Base-by-base conservation (phyloP, 1,139 yeast species). In the Geotrichum aggregatum region DNA sequence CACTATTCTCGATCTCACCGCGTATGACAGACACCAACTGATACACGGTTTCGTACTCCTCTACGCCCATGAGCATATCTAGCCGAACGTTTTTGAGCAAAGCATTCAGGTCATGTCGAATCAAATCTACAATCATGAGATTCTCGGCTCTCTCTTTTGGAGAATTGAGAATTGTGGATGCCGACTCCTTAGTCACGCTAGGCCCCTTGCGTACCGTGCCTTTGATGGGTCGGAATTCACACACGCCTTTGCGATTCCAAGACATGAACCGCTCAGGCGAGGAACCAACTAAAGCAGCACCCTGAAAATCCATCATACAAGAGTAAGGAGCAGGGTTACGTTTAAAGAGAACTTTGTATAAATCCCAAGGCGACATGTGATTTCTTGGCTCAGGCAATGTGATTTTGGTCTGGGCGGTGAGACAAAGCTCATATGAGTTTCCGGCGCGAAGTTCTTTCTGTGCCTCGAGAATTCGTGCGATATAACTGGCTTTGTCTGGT, bases 91-190 rank as follows among this genome's bases (percentile, higher is more conserved):
- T 65, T 2, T 79, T 73, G n/a, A 87, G 71, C 52, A 89, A 74
- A 60, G 82, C 83, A 62, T 81, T 83, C 49, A 94, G 74, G 66
- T 94, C 98, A 67, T 94, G 97, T 55, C 99, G 78, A 49, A 94
- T 94, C 54, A 94, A 71, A 67, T 94, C 99, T 8, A 92, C 95
- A 71, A 94, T 94, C 98, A 94, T 94, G 52, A 94, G 72, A 61
- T 94, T 92, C 65, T 94, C 99, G 0, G 96, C 98, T 67, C 85
- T 80, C 67, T 94, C 98, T 66, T 94, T 94, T 1, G 96, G 95
- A 1, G 95, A 84, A 56, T 83, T 79, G 44, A 94, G 71, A 16
- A 87, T 78, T 33, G 69, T 66, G 4, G 81, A 74, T 0, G 97
- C 98, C 41, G 71, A 71, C 34, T 74, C 83, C 0, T 71, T 75